phyloP scores from a whole-genome alignment of 176 grass and related monocot species.

The Eleusine indica region DNA sequence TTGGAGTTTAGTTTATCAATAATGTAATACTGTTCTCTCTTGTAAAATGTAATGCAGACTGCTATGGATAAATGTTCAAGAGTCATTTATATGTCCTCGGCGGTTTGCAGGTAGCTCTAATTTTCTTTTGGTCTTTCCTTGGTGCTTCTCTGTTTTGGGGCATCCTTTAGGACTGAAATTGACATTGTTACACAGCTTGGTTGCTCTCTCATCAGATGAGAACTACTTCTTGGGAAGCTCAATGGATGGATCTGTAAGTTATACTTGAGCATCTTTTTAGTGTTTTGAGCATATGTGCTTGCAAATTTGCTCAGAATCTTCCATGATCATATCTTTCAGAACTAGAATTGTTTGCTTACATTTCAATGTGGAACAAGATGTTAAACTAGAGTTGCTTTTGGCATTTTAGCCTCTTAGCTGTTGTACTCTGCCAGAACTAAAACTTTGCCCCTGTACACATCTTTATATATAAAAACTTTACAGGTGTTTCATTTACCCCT shows the following conservation, averaged over 20 bases:
- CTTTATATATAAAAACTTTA: background rate
- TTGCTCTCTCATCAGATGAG: conserved; percentile 67
- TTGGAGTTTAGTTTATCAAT: conserved; percentile 9
- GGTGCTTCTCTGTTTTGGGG: background rate
- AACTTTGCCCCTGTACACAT: conserved; percentile 8
- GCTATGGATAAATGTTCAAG: conserved; percentile 41
- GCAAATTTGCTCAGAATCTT: conserved; percentile 4
- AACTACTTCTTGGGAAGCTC: conserved; percentile 74
- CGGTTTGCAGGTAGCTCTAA: conserved; percentile 66
- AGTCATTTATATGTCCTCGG: conserved; percentile 51
- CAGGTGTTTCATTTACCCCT: conserved; percentile 21
- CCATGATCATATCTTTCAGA: conserved; percentile 9
- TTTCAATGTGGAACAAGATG: conserved; percentile 12
- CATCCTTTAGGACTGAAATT: conserved; percentile 15
- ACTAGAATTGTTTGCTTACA: too few relatives aligned
- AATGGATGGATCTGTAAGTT: conserved; percentile 82
- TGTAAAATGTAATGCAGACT: conserved; percentile 39
- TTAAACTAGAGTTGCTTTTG: conserved; percentile 28
- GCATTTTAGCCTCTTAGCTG: background rate
- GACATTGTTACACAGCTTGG: conserved; percentile 56
- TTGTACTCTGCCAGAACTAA: background rate
- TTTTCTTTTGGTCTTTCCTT: conserved; percentile 7
- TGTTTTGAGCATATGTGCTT: conserved; percentile 11
- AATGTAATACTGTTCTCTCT: conserved; percentile 12
- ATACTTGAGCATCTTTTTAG: conserved; percentile 5